phyloP scores from a whole-genome alignment of 2,329 filamentous ascomycete genomes.

The Shiraia sp. region DNA sequence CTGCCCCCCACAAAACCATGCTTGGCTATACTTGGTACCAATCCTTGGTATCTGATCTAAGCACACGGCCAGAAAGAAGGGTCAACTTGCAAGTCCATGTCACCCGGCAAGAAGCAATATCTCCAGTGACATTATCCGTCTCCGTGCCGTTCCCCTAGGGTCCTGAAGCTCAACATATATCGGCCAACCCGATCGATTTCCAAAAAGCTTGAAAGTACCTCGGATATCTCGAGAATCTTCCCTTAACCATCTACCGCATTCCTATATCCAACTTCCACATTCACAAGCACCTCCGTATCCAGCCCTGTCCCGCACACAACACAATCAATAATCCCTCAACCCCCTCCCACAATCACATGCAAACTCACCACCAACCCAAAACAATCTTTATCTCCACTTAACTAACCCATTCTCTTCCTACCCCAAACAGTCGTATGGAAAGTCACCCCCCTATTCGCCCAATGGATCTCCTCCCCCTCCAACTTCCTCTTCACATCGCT shows the following conservation, averaged over 20 bases:
- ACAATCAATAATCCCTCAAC: not conserved
- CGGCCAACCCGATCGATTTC: not conserved
- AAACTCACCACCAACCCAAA: not conserved
- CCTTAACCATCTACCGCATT: not conserved
- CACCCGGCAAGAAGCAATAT: no score
- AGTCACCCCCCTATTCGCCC: slow-evolving; percentile 79
- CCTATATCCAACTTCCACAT: not conserved
- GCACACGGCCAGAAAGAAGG: no score
- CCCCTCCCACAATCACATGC: not conserved
- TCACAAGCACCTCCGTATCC: no score
- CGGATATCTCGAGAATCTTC: not conserved
- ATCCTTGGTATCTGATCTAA: no score
- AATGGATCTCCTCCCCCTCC: slow-evolving; percentile 69
- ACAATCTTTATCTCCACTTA: not conserved
- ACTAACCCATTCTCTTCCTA: slow-evolving; percentile 3
- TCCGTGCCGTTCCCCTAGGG: not conserved
- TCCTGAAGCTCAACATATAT: not conserved
- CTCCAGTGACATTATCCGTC: not conserved
- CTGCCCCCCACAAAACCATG: slow-evolving; percentile 14
- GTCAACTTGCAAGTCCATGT: no score
- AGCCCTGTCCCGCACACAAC: no score
- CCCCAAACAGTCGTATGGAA: slow-evolving; percentile 76
- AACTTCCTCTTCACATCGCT: slow-evolving; percentile 67
- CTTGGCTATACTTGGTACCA: slow-evolving; percentile 27
- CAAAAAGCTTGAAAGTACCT: no score